phyloP scores from a whole-genome alignment of 2,329 filamentous ascomycete genomes.

The Chaetothyriales sp. region DNA sequence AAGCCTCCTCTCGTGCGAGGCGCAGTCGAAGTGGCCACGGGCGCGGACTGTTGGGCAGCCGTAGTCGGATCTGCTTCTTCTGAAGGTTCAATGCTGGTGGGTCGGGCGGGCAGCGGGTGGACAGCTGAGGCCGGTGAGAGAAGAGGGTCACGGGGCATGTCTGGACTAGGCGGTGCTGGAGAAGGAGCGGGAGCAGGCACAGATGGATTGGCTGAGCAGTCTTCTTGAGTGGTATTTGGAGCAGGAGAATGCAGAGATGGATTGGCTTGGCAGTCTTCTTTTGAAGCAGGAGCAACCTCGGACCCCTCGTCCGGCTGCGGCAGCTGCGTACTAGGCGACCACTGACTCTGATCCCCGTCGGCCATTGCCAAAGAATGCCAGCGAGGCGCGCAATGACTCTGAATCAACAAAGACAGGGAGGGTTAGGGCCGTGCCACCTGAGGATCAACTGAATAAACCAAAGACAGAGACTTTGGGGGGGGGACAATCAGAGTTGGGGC shows the following conservation, averaged over 20 bases:
- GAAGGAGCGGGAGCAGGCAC: neutral
- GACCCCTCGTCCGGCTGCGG: conserved; percentile 28
- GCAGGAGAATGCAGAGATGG: conserved; percentile 16
- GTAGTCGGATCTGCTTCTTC: conserved; percentile 5
- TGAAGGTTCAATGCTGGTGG: conserved; percentile 7
- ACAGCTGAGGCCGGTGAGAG: conserved; percentile 13
- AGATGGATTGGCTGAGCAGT: conserved; percentile 20
- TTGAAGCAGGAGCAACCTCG: conserved; percentile 41
- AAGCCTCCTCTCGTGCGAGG: conserved; percentile 39
- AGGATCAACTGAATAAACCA: neutral
- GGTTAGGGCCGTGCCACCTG: no score
- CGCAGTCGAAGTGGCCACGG: conserved; percentile 22
- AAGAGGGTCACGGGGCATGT: conserved; percentile 7
- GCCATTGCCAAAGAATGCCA: neutral
- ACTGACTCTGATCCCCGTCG: neutral
- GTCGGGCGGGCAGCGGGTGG: conserved; percentile 11
- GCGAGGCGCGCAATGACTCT: neutral
- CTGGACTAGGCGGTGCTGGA: neutral
- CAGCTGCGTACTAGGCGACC: neutral
- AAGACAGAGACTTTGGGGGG: neutral
- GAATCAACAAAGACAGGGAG: neutral
- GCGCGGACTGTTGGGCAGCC: conserved; percentile 23
- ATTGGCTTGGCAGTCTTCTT: conserved; percentile 24
- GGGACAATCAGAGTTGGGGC: neutral
- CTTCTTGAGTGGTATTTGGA: conserved; percentile 32